Evolutionary conservation across 441 rosid genomes (phyloP).

Genomic region (Arabidopsis lyrata): DNA sequence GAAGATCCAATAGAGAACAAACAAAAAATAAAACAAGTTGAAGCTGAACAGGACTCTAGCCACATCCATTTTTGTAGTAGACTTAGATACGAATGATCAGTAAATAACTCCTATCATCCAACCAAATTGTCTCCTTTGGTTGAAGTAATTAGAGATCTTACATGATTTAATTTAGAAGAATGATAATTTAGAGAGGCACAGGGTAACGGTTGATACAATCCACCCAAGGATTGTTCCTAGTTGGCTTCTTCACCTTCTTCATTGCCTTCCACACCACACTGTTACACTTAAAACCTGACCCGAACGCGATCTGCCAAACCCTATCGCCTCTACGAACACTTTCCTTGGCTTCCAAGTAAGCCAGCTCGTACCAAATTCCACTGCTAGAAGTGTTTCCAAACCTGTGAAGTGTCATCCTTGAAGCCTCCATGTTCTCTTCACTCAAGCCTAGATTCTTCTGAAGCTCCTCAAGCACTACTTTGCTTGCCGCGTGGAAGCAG

Average conservation of each 20-base stretch:
- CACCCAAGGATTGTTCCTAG: constrained; percentile 76
- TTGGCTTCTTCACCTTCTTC: constrained; percentile 68
- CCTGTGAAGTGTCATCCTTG: constrained; percentile 83
- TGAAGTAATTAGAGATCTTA: constrained; percentile 34
- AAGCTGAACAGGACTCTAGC: constrained; percentile 22
- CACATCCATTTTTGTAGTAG: constrained; percentile 19
- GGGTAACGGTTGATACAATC: constrained; percentile 75
- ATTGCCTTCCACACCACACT: constrained; percentile 84
- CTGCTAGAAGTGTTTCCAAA: constrained; percentile 93
- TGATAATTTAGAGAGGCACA: constrained; percentile 33
- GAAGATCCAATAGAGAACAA: constrained; percentile 20
- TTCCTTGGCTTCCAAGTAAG: constrained; percentile 89
- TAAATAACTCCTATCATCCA: constrained; percentile 36
- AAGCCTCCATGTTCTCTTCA: constrained; percentile 79
- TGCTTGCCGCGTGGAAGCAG: constrained; percentile 87
- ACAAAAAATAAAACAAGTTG: constrained; percentile 31
- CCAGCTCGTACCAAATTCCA: constrained; percentile 88
- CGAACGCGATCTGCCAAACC: constrained; percentile 89
- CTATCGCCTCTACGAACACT: constrained; percentile 76
- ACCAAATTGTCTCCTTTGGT: constrained; percentile 24
- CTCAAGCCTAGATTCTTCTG: constrained; percentile 83
- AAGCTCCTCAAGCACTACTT: constrained; percentile 78
- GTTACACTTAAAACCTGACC: constrained; percentile 96
- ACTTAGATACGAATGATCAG: constrained; percentile 34
- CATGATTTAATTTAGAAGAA: constrained; percentile 28